Percentiles rank a stretch among this genome's conserved stretches.
Conservation (phyloP, 305 asterid species). For the Fraxinus angustifolia region DNA sequence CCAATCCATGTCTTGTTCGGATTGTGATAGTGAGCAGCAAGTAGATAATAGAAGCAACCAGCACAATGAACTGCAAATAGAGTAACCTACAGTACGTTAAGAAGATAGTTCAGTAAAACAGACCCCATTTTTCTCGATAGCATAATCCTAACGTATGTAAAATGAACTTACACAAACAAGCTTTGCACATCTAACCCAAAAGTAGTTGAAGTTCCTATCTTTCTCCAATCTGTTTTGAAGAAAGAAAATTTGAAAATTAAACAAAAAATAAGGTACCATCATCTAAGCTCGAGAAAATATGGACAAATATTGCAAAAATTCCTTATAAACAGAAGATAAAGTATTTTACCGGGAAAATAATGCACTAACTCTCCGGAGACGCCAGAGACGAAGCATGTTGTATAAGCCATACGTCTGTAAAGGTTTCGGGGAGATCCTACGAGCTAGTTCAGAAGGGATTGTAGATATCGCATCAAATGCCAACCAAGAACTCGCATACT, state of each 20-base stretch:
- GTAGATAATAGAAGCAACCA: slow-evolving; percentile 75
- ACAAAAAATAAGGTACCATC: neutral
- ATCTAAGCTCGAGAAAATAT: neutral
- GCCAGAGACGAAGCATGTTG: slow-evolving; percentile 97
- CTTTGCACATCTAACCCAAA: slow-evolving; percentile 75
- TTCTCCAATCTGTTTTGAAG: slow-evolving; percentile 67
- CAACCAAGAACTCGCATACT: slow-evolving; percentile 61
- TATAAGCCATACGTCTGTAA: slow-evolving; percentile 59
- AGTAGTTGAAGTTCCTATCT: slow-evolving; percentile 80
- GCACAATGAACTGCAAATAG: slow-evolving; percentile 88
- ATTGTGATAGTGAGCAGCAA: slow-evolving; percentile 65
- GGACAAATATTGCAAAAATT: neutral
- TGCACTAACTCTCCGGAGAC: slow-evolving; percentile 83
- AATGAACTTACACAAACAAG: slow-evolving; percentile 67
- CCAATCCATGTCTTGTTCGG: slow-evolving; percentile 84
- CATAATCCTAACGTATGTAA: neutral
- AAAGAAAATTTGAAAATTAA: slow-evolving; percentile 2
- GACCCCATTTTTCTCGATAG: neutral
- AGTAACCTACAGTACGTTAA: slow-evolving; percentile 52
- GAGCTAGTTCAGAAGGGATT: slow-evolving; percentile 79
- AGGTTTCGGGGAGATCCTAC: slow-evolving; percentile 50
- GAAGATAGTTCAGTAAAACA: slow-evolving; percentile 1
- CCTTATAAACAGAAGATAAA: slow-evolving; percentile 7
- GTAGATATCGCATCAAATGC: slow-evolving; percentile 66
- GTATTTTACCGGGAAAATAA: slow-evolving; percentile 61